Evolutionary conservation across 2,329 filamentous ascomycete species (phyloP).

Genomic region (Capronia epimyces): DNA sequence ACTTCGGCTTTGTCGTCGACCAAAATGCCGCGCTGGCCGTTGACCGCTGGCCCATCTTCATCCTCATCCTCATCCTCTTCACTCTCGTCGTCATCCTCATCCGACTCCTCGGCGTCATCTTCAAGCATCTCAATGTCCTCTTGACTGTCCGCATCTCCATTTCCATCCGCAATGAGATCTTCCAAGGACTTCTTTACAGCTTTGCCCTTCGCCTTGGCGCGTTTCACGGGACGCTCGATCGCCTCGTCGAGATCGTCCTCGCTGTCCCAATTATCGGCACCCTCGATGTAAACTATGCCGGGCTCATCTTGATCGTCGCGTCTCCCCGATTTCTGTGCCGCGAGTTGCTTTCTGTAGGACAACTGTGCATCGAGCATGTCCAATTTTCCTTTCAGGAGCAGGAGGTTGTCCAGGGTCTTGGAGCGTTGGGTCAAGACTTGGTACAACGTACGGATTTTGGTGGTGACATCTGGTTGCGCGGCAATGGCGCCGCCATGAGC

Average conservation of each 20-base stretch:
- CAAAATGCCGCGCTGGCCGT: constrained; percentile 36
- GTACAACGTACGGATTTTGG: constrained; percentile 71
- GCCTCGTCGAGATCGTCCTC: constrained; percentile 38
- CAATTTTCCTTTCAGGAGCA: constrained; percentile 88
- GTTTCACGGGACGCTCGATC: constrained; percentile 9
- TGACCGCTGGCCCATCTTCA: constrained; percentile 43
- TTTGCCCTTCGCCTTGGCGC: constrained; percentile 3
- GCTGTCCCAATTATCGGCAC: constrained; percentile 49
- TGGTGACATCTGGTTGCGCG: constrained; percentile 74
- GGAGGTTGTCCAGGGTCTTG: constrained; percentile 70
- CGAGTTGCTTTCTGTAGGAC: constrained; percentile 65
- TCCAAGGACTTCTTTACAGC: constrained; percentile 31
- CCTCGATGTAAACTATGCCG: constrained; percentile 70
- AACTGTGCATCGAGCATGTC: constrained; percentile 92
- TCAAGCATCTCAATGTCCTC: constrained; percentile 50
- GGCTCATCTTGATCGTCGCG: constrained; percentile 61
- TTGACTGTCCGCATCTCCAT: constrained; percentile 20
- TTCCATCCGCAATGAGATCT: constrained; percentile 22
- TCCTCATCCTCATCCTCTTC: constrained; percentile 51
- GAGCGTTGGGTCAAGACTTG: constrained; percentile 83
- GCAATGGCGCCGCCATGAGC: constrained; percentile 88
- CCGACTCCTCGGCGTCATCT: constrained; percentile 39
- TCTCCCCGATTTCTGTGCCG: constrained; percentile 44
- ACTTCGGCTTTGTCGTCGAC: constrained; percentile 32
- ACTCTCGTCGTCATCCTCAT: constrained; percentile 38